These are phyloP conservation scores for Apiospora pterosperma DNA, from an alignment of 2,329 filamentous ascomycete genomes.

Conservation along the genomic window DNA sequence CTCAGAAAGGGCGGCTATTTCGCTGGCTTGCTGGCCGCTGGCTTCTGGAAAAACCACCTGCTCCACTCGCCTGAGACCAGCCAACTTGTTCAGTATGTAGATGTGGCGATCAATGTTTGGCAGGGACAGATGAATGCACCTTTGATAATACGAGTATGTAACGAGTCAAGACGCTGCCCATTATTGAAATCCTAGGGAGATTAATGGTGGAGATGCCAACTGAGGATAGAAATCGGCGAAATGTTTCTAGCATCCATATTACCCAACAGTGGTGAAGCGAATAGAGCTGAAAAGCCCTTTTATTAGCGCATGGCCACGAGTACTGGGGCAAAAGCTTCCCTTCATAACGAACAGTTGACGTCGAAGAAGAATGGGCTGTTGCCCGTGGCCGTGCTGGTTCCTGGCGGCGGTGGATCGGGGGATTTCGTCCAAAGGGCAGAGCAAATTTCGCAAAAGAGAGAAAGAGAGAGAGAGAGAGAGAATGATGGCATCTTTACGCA, in stretches of 20 bases:
- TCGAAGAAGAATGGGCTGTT: neutral
- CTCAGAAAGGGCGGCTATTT: neutral
- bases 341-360: neutral
- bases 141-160: neutral
- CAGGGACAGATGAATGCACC: neutral
- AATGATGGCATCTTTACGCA: neutral
- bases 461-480: neutral
- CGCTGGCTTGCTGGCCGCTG: neutral
- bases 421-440: neutral
- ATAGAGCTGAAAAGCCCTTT: neutral
- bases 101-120: neutral
- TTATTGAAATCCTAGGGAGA: neutral
- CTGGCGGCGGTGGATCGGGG: neutral
- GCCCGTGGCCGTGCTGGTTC: neutral
- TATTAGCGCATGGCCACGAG: neutral
- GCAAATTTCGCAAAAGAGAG: neutral
- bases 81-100: neutral
- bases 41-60: neutral
- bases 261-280: neutral
- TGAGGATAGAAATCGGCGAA: neutral
- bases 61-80: neutral
- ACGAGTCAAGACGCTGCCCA: neutral
- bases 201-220: neutral
- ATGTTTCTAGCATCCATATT: neutral
- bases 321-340: neutral